phyloP scores from a whole-genome alignment of 169 alveolate genomes.

The Babesia ovis region DNA sequence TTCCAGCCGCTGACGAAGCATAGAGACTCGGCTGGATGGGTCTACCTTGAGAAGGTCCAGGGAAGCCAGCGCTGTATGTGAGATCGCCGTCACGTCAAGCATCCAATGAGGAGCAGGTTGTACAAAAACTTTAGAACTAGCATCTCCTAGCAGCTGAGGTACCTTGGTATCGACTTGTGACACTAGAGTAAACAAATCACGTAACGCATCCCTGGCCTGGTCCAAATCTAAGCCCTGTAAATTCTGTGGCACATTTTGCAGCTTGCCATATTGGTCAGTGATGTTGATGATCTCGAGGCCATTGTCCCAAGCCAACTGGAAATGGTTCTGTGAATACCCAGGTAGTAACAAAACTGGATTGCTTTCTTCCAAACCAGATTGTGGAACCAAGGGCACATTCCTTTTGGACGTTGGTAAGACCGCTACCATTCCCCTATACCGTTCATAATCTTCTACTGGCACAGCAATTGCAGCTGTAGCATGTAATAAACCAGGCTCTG shows the following conservation, averaged over 20 bases:
- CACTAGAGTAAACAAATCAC: not conserved
- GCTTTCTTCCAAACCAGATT: not conserved
- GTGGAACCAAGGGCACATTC: conserved; percentile 24
- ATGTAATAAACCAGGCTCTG: conserved; percentile 19
- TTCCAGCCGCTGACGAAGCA: conserved; percentile 31
- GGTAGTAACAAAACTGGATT: conserved; percentile 15
- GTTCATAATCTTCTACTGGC: conserved; percentile 5
- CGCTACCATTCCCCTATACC: conserved; percentile 9
- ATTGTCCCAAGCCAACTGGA: conserved; percentile 13
- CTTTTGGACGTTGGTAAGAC: conserved; percentile 25
- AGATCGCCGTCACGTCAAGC: conserved; percentile 16
- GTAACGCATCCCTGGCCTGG: conserved; percentile 1
- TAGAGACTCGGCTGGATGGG: conserved; percentile 33
- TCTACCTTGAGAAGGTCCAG: conserved; percentile 23
- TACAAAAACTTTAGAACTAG: not conserved
- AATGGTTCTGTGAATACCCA: conserved; percentile 21
- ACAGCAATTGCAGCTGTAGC: conserved; percentile 56
- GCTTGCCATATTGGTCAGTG: conserved; percentile 26
- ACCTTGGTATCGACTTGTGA: not conserved
- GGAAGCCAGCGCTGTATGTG: conserved; percentile 7
- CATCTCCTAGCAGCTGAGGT: not conserved
- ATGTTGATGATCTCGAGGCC: conserved; percentile 27
- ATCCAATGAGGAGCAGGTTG: conserved; percentile 45
- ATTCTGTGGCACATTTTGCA: conserved; percentile 25
- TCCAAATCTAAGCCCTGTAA: conserved; percentile 1